phyloP scores from a whole-genome alignment of 768 basidiomycete species.

The Leucosporidium yakuticum region DNA sequence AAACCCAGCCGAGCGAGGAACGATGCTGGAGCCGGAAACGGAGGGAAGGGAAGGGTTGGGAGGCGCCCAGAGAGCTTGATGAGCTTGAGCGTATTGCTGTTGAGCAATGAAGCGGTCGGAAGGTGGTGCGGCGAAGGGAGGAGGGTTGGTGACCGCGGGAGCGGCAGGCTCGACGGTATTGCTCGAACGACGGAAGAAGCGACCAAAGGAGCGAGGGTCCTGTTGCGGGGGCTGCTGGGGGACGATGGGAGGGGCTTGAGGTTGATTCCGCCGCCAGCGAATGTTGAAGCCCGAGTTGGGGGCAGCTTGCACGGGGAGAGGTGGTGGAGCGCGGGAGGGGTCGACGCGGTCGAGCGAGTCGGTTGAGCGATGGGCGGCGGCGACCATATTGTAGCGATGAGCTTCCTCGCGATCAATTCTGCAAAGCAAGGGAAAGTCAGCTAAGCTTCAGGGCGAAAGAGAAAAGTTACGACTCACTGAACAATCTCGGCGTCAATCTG shows the following conservation, averaged over 20 bases:
- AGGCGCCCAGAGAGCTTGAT: conserved; percentile 2
- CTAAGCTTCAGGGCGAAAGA: not conserved
- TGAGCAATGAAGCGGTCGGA: not conserved
- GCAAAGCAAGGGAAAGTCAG: not conserved
- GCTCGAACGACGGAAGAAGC: conserved; percentile 24
- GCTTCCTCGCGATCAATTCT: conserved; percentile 34
- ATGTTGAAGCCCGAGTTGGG: conserved; percentile 6
- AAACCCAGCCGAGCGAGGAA: not conserved
- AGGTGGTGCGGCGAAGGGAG: not conserved
- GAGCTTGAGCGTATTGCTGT: not conserved
- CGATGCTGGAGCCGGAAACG: not conserved
- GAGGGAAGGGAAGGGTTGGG: not conserved
- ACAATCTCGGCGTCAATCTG: conserved; percentile 27
- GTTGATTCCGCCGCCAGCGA: conserved; percentile 1
- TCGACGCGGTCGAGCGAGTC: not conserved
- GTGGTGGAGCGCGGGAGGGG: not conserved
- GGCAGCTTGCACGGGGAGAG: not conserved
- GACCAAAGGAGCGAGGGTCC: conserved; percentile 12
- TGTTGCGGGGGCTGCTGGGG: not conserved
- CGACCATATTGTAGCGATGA: conserved; percentile 11
- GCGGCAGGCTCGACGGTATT: not conserved
- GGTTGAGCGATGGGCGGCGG: not conserved
- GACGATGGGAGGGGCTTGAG: not conserved
- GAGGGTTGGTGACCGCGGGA: not conserved
- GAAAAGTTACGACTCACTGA: conserved; percentile 11